Conservation (phyloP, 1,139 yeast species). For the Sugiyamaella novakii region DNA sequence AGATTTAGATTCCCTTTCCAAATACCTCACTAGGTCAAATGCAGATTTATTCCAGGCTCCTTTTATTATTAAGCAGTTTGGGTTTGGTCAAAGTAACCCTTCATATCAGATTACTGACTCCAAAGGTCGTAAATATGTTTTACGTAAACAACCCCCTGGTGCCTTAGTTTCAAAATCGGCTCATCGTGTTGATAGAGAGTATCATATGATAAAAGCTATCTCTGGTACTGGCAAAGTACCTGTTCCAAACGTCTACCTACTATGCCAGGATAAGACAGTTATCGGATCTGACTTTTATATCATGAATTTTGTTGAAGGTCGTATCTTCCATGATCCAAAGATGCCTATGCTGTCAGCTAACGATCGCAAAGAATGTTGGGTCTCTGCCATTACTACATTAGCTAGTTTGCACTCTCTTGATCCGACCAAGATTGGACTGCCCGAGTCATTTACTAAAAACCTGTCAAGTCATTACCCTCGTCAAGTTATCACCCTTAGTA, state of each 20-base stretch:
- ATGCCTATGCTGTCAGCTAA: constrained; percentile 46
- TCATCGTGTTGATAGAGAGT: constrained; percentile 68
- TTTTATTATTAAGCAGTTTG: constrained; percentile 52
- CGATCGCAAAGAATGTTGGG: constrained; percentile 47
- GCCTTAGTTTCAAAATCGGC: constrained; percentile 61
- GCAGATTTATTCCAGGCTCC: constrained; percentile 33
- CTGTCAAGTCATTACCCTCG: constrained; percentile 55
- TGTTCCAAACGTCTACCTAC: constrained; percentile 66
- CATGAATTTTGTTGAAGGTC: constrained; percentile 64
- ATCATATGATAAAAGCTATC: constrained; percentile 52
- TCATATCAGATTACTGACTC: constrained; percentile 56
- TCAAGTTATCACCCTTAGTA: constrained; percentile 54
- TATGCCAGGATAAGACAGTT: constrained; percentile 61
- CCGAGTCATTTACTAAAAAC: constrained; percentile 49
- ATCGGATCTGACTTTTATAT: constrained; percentile 71
- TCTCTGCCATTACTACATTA: constrained; percentile 54
- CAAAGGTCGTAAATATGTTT: constrained; percentile 50
- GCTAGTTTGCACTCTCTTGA: constrained; percentile 57
- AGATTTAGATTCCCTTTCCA: constrained; percentile 43
- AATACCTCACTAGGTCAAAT: constrained; percentile 31
- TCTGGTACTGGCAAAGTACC: constrained; percentile 47
- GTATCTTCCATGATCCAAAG: constrained; percentile 58
- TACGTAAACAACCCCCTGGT: constrained; percentile 64
- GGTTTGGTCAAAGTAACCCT: constrained; percentile 70
- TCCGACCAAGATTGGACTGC: constrained; percentile 47